Conservation (phyloP, 352 stramenopile species). For the Phytophthora pseudosyringae region DNA sequence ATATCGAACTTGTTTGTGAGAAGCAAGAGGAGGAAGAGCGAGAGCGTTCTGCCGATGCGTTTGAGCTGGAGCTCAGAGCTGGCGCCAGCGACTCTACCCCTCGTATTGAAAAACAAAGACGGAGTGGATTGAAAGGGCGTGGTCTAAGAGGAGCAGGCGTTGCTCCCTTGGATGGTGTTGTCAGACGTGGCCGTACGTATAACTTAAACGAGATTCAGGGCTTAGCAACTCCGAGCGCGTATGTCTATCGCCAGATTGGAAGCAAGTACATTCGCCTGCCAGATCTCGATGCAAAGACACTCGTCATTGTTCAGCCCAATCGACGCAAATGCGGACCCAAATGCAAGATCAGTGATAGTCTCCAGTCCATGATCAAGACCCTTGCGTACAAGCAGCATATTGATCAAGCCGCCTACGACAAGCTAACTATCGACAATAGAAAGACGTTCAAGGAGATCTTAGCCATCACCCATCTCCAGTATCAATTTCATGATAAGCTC, state of each 20-base stretch:
- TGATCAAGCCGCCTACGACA: conserved; percentile 12
- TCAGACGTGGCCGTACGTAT: conserved; percentile 6
- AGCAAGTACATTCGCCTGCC: conserved; percentile 6
- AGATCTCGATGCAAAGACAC: conserved; percentile 18
- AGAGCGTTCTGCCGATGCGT: no score
- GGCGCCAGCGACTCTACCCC: no score
- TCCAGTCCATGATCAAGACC: conserved; percentile 12
- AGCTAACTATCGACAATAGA: conserved; percentile 11
- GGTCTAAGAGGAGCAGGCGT: conserved; percentile 18
- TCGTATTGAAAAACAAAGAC: no score
- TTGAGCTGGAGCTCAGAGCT: no score
- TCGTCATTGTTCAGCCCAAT: conserved; percentile 18
- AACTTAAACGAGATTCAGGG: conserved; percentile 23
- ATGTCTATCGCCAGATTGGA: neutral
- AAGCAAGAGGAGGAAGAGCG: neutral
- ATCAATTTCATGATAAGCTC: no score
- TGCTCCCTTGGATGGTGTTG: conserved; percentile 10
- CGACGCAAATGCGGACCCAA: conserved; percentile 12
- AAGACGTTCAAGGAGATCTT: no score
- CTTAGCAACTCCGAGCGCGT: conserved; percentile 12
- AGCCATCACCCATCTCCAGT: no score
- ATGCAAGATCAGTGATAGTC: conserved; percentile 2
- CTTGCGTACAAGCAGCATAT: conserved; percentile 1
- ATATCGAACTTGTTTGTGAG: neutral
- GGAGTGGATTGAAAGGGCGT: neutral